Base-by-base conservation (phyloP, 73 alveolate species). In the Paramecium biaurelia region DNA sequence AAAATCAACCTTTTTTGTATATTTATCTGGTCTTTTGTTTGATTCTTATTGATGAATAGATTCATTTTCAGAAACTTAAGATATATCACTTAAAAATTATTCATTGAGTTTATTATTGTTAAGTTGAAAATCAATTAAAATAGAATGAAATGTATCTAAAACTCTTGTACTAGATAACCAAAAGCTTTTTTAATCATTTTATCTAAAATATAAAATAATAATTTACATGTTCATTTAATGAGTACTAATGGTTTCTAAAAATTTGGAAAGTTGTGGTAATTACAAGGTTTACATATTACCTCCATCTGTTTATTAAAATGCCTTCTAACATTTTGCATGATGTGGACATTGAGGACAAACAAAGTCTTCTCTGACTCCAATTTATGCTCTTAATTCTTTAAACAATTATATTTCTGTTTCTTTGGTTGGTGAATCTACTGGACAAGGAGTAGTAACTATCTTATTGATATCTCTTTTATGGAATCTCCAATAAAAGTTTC, bases 61-160 rank as follows among this genome's bases (percentile, higher is more conserved):
- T 5, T 63, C 84, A 63, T 10, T 30, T 26, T 63, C 43, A 12
- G 84, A 63, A 26, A 63, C 84, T 63, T 63, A 30, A 63, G 84
- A 26, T 14, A 63, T 63, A 63, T 63, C 84, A 26, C 45, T 32
- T 26, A 63, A 63, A 32, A 63, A 63, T 14, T 30, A 30, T 63
- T 26, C 45, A 24, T 63, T 63, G 11, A 63, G 28, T 63, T 63
- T 63, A 24, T 63, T 63, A 26, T 63, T 10, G 9, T 63, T 63
- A n/a, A 63, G 45, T 63, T 63, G 28, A 63, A 63, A 63, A 32
- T 63, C 84, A 24, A 63, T 63, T 26, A 63, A 63, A 14, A 72
- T 18, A 0, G 90, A 58, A 79, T 79, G 90, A 20, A 79, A 79
- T 9, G 90, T 79, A 79, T 79, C 90, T 24, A 79, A 30, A 37